A percentile compares a stretch with the other conserved stretches of the same genome.
Evolutionary conservation across 768 basidiomycete species (phyloP).

Genomic region (Russula abietina): DNA sequence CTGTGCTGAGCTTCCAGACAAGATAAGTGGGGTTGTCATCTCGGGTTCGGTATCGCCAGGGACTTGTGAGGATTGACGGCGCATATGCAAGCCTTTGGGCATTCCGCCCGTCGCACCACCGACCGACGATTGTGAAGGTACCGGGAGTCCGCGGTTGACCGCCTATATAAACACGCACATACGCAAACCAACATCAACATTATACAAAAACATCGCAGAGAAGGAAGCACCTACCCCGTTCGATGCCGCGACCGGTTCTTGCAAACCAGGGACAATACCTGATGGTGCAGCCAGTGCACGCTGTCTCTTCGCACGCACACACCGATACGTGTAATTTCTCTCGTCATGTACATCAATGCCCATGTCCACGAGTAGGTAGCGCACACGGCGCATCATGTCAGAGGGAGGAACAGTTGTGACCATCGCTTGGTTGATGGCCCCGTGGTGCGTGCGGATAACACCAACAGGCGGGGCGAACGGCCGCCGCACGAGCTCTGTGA

Average conservation of each 20-base stretch:
- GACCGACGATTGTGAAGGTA: constrained; percentile 72
- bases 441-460: constrained; percentile 77
- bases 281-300: constrained; percentile 25
- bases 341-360: constrained; percentile 86
- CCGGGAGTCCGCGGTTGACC: constrained; percentile 81
- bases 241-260: constrained; percentile 58
- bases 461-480: constrained; percentile 36
- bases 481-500: constrained; percentile 31
- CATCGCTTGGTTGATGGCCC: constrained; percentile 85
- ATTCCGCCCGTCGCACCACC: constrained; percentile 61
- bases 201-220: neutral
- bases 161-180: constrained; percentile 42
- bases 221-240: constrained; percentile 62
- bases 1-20: constrained; percentile 4
- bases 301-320: constrained; percentile 70
- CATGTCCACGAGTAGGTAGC: constrained; percentile 76
- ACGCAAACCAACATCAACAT: neutral
- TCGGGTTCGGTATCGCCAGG: constrained; percentile 34
- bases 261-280: constrained; percentile 38
- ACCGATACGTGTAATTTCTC: constrained; percentile 86
- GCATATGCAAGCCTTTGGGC: constrained; percentile 83
- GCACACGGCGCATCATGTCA: constrained; percentile 83
- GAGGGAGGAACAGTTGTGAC: constrained; percentile 80
- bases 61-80: constrained; percentile 84
- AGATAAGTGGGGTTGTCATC: constrained; percentile 11